Base-by-base conservation (phyloP, 2,329 filamentous ascomycete genomes). In the Nakataea oryzae region DNA sequence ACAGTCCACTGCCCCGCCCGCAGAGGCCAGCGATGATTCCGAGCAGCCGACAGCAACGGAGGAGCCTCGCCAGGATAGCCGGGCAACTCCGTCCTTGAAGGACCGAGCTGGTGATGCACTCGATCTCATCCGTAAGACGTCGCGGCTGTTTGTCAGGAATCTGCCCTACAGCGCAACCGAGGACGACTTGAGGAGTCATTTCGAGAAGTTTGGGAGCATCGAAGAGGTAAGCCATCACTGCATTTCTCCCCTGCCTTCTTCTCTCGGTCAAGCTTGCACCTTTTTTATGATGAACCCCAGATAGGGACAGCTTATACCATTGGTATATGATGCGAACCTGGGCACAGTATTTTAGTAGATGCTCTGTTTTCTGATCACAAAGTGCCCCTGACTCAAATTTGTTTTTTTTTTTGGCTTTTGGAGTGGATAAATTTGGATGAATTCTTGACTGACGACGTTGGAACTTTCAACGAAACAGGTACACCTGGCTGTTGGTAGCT, bases 311-410 rank as follows among this genome's bases (percentile, higher is more conserved):
- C 93, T 92, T 90, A 97, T 93, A 89, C 89, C 81, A 70, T 76
- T 72, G 78, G 91, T 90, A 91, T 81, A 81, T 97, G 93, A 96
- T 93, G 90, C 86, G 81, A 91, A 82, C 76, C 79, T 86, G 87
- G 88, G 88, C 92, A 87, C 59, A 91, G 84, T 89, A 95, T 96
- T 96, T 96, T 99, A 97, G 95, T 99, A 99, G 93, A 97, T 96
- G 90, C 91, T 89, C 93, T 87, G 91, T 88, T 77, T 80, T 84
- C 91, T 95, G 89, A 93, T 77, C 27, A 41, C 66, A 64, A 65
- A 67, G 66, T 65, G 21, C 21, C 41, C 63, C 64, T 9, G n/a
- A 58, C 41, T 50, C 61, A 63, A n/a, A n/a, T n/a, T n/a, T n/a
- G n/a, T n/a, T n/a, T n/a, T n/a, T n/a, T 63, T 62, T 60, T 50